Base-by-base conservation (phyloP, 345 rosid genomes). In the Crucihimalaya himalaica region DNA sequence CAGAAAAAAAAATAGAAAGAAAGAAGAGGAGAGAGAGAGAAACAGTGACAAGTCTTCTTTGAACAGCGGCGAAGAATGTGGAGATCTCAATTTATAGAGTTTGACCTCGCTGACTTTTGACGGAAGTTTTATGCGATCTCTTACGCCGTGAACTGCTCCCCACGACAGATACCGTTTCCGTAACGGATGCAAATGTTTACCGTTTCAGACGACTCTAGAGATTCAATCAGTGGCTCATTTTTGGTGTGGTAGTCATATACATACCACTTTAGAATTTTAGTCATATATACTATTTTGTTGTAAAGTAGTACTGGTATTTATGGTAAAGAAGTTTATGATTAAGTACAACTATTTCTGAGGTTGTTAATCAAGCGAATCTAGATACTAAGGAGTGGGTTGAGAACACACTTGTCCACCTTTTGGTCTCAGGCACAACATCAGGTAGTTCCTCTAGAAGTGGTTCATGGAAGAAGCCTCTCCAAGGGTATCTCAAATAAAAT, bases 141-240 rank as follows among this genome's bases (percentile, higher is more conserved):
- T 55, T 59, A 78, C 81, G 73, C 13, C 79, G 79, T 75, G 55
- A 78, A 47, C 27, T 71, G 2, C 0, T 71, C 67, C 18, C 21
- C 74, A 76, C 50, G 70, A 64, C 70, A 19, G 34, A 5, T 18
- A 27, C 46, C 11, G 46, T 61, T 68, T 60, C 70, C 74, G 74
- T 68, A 61, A 75, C 79, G 70, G 70, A 61, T 70, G 74, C 70
- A 0, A 10, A n/a, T 40, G 19, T 11, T 51, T 50, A 20, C 73
- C 74, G 63, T 67, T 51, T 74, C 71, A 34, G 43, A 66, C 39
- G 32, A 25, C 29, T 27, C 51, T 12, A 14, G 13, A 10, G 3
- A 7, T 3, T 5, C 3, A 18, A 28, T 6, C 34, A 31, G 29
- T 9, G 21, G 25, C 29, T 55, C 21, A 7, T 28, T 23, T 28